phyloP scores from a whole-genome alignment of 2,329 filamentous ascomycete species.

The Monilinia fructigena region DNA sequence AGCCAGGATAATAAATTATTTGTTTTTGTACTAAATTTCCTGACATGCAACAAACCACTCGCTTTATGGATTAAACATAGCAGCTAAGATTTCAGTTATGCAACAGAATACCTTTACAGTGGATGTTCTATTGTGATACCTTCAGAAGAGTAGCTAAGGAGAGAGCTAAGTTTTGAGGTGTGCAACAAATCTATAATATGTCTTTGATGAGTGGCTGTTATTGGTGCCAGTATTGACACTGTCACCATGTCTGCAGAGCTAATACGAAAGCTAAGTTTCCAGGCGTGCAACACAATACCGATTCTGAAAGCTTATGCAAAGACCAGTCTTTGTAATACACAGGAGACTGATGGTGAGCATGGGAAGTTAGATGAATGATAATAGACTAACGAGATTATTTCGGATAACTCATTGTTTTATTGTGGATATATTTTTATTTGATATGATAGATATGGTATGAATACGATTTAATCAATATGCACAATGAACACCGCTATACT shows the following conservation, averaged over 20 bases:
- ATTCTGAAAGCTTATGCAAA: neutral
- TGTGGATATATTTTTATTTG: slow-evolving; percentile 6
- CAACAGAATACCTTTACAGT: neutral
- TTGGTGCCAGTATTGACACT: slow-evolving; percentile 6
- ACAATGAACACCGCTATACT: slow-evolving; percentile 1
- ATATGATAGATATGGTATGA: slow-evolving; percentile 10
- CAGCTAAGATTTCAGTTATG: neutral
- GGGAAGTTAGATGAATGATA: neutral
- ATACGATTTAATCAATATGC: slow-evolving; percentile 1
- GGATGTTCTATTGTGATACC: neutral
- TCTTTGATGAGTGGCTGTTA: neutral
- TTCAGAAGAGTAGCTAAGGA: neutral
- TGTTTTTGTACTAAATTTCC: slow-evolving; percentile 5
- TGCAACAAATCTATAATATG: slow-evolving; percentile 18
- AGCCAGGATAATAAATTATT: slow-evolving; percentile 3
- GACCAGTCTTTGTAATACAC: slow-evolving; percentile 6
- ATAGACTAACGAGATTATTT: neutral
- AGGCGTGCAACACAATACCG: slow-evolving; percentile 13
- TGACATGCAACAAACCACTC: slow-evolving; percentile 6
- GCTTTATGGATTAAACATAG: neutral
- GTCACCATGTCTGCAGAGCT: slow-evolving; percentile 4
- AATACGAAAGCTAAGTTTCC: slow-evolving; percentile 5
- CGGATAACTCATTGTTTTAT: slow-evolving; percentile 7
- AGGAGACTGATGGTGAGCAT: neutral
- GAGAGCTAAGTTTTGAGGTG: slow-evolving; percentile 20